These are phyloP conservation scores for Anaeramoeba ignava DNA, from an alignment of 78 protist genomes.

Conservation along the genomic window DNA sequence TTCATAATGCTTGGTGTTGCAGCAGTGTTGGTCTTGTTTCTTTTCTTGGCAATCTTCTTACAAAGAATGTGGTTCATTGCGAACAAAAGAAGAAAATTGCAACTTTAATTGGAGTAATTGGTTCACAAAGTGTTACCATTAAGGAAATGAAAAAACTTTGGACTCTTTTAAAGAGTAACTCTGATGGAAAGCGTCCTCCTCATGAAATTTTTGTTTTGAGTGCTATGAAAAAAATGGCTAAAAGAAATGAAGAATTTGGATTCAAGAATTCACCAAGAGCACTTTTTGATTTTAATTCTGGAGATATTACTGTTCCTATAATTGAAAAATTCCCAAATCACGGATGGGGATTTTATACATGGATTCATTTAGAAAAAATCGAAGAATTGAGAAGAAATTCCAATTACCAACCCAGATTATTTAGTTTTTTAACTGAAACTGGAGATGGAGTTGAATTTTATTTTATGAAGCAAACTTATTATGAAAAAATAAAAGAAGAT, in stretches of 20 bases:
- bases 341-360: slow-evolving; percentile 20
- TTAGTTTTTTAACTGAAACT: background rate
- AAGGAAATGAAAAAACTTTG: background rate
- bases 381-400: no score
- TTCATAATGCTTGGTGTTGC: background rate
- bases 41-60: background rate
- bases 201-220: background rate
- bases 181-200: background rate
- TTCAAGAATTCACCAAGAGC: slow-evolving; percentile 4
- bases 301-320: slow-evolving; percentile 4
- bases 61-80: background rate
- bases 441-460: slow-evolving; percentile 20
- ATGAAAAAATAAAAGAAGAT: background rate
- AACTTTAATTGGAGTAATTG: background rate
- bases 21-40: background rate
- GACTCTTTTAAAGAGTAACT: background rate
- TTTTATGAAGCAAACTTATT: background rate
- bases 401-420: slow-evolving; percentile 25
- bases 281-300: slow-evolving; percentile 16
- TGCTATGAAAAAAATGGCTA: background rate
- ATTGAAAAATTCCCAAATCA: background rate
- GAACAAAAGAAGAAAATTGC: background rate
- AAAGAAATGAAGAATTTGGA: no score
- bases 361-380: no score
- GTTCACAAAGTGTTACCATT: background rate